These are phyloP conservation scores for Suaeda aralocaspica DNA, from an alignment of 148 eudicot genomes.

Conservation along the genomic window DNA sequence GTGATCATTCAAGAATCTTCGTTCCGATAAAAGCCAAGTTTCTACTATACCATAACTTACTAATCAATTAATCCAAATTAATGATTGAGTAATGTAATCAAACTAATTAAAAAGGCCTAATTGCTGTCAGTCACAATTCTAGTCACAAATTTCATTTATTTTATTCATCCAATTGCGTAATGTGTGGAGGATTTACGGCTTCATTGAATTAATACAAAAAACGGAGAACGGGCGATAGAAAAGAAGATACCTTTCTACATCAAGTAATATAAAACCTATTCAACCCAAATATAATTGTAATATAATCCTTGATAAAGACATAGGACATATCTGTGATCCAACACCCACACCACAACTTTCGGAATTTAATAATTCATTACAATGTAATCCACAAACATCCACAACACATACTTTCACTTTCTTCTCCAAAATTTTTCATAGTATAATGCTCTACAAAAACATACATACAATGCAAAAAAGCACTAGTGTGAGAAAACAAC, in stretches of 20 bases:
- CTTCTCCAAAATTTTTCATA: neutral
- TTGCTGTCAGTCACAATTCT: neutral
- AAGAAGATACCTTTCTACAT: neutral
- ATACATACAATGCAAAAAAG: neutral
- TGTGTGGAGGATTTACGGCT: neutral
- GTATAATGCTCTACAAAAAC: neutral
- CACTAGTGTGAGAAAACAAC: neutral
- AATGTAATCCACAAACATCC: neutral
- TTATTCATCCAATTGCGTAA: neutral
- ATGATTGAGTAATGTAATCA: neutral
- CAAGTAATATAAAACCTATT: neutral
- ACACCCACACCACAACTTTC: neutral
- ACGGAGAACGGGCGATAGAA: neutral
- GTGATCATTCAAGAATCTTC: neutral
- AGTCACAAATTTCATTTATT: neutral
- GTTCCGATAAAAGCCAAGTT: neutral
- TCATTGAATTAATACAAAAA: slow-evolving; percentile 8
- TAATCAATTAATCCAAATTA: neutral
- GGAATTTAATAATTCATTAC: neutral
- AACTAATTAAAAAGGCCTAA: neutral
- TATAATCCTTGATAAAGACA: neutral
- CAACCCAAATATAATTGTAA: neutral
- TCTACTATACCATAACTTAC: neutral
- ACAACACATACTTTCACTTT: neutral
- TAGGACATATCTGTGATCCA: neutral